Evolutionary conservation across 2,329 filamentous ascomycete species (phyloP).

Genomic region (Sporothrix curviconia): DNA sequence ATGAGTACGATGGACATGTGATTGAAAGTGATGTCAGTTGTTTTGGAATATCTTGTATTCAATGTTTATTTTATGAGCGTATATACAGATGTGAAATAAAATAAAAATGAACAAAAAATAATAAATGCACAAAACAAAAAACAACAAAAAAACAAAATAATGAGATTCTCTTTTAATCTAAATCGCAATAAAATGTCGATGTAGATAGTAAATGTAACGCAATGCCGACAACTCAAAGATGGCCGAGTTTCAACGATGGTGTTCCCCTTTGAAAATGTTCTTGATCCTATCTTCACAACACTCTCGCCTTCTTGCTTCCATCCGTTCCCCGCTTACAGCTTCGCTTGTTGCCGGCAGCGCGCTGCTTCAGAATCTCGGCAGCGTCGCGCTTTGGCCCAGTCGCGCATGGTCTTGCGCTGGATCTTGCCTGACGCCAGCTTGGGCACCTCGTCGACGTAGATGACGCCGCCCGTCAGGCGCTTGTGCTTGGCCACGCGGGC

Average conservation of each 20-base stretch:
- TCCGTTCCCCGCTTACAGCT: neutral
- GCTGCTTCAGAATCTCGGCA: conserved; percentile 22
- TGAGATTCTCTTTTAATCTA: neutral
- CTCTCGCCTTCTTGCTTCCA: neutral
- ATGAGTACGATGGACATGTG: too few relatives aligned
- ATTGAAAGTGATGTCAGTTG: too few relatives aligned
- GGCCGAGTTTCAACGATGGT: neutral
- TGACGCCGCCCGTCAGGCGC: conserved; percentile 43
- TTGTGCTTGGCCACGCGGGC: conserved; percentile 47
- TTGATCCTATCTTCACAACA: conserved; percentile 1
- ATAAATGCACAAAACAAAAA: neutral
- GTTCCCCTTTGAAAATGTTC: neutral
- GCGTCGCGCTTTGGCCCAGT: conserved; percentile 52
- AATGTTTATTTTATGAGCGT: neutral
- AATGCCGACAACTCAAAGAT: neutral
- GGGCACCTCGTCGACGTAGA: conserved; percentile 50
- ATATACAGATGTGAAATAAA: neutral
- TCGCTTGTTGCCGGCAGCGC: conserved; percentile 8
- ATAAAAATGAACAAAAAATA: neutral
- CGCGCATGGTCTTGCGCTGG: conserved; percentile 47
- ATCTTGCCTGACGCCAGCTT: conserved; percentile 54
- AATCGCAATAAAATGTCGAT: neutral
- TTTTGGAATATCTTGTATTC: neutral
- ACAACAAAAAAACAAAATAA: neutral
- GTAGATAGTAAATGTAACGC: neutral